Conservation (phyloP, 2,329 filamentous ascomycete species). For the Pestalotiopsis sp. region DNA sequence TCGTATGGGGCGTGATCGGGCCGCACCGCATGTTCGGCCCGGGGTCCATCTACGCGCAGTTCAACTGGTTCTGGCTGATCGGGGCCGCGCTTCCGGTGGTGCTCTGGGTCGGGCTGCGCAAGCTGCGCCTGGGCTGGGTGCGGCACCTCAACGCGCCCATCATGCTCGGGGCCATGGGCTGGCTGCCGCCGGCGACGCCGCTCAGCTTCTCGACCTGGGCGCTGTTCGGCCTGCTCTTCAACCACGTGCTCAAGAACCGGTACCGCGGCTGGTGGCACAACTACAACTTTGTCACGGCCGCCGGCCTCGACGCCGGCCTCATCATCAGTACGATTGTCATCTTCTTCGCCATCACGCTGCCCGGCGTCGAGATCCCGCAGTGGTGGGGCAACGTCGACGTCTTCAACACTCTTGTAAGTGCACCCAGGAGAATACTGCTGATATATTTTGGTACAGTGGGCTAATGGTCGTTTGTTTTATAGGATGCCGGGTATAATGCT, state of each 20-base stretch:
- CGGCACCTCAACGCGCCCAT: conserved; percentile 59
- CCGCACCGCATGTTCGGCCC: conserved; percentile 57
- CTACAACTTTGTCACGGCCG: conserved; percentile 44
- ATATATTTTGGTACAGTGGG: neutral
- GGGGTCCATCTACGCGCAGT: conserved; percentile 50
- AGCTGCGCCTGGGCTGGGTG: conserved; percentile 42
- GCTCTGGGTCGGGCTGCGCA: conserved; percentile 47
- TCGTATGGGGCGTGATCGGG: conserved; percentile 61
- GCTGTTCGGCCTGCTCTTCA: conserved; percentile 59
- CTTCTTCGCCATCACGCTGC: conserved; percentile 40
- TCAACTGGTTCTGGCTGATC: conserved; percentile 59
- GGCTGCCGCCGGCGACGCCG: conserved; percentile 62
- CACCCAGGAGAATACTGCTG: conserved; percentile 15
- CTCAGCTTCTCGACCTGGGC: conserved; percentile 63
- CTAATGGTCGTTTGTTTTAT: neutral
- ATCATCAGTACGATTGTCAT: conserved; percentile 39
- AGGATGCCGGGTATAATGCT: conserved; percentile 13
- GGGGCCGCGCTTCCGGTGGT: conserved; percentile 51
- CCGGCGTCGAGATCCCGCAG: conserved; percentile 38
- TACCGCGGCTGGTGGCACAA: conserved; percentile 63
- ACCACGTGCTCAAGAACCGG: conserved; percentile 55
- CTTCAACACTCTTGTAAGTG: conserved; percentile 38
- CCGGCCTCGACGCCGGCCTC: conserved; percentile 41
- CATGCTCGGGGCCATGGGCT: conserved; percentile 56
- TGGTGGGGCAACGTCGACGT: conserved; percentile 57